phyloP scores from a whole-genome alignment of 2,329 filamentous ascomycete species.

The Cladobotryum protrusum region DNA sequence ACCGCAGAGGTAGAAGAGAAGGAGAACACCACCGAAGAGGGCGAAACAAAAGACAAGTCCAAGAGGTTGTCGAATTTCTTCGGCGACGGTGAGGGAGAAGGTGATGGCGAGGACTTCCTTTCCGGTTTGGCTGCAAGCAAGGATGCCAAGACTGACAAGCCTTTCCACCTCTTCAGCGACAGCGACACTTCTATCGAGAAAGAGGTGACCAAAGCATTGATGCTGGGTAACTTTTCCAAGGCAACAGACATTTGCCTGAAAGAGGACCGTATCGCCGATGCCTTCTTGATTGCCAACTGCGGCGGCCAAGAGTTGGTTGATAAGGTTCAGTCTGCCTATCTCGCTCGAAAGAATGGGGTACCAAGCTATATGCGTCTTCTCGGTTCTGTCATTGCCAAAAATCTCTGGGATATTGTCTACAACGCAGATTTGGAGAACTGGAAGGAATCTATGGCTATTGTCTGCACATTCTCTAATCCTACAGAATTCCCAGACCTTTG shows the following conservation, averaged over 20 bases:
- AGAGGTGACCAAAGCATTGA: slow-evolving; percentile 77
- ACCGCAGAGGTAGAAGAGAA: slow-evolving; percentile 20
- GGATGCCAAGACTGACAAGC: slow-evolving; percentile 86
- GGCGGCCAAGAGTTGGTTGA: slow-evolving; percentile 89
- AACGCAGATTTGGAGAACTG: slow-evolving; percentile 89
- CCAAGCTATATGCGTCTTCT: slow-evolving; percentile 91
- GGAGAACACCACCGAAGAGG: slow-evolving; percentile 29
- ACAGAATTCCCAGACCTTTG: slow-evolving; percentile 91
- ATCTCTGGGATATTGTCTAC: slow-evolving; percentile 96
- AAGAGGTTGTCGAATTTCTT: slow-evolving; percentile 75
- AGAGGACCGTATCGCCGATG: slow-evolving; percentile 87
- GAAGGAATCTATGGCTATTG: slow-evolving; percentile 93
- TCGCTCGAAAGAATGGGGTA: slow-evolving; percentile 71
- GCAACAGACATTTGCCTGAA: slow-evolving; percentile 84
- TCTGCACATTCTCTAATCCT: slow-evolving; percentile 92
- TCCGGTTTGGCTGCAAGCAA: slow-evolving; percentile 80
- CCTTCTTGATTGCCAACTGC: slow-evolving; percentile 96
- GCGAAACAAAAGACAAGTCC: slow-evolving; percentile 39
- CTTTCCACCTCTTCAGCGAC: slow-evolving; percentile 83
- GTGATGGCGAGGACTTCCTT: slow-evolving; percentile 79
- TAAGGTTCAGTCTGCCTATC: slow-evolving; percentile 87
- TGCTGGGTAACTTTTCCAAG: slow-evolving; percentile 85
- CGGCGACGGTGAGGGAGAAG: slow-evolving; percentile 57
- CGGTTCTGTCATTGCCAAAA: slow-evolving; percentile 89
- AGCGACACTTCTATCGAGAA: slow-evolving; percentile 80